Evolutionary conservation across 306 rosid genomes (phyloP).

Genomic region (Crataegus laevigata): DNA sequence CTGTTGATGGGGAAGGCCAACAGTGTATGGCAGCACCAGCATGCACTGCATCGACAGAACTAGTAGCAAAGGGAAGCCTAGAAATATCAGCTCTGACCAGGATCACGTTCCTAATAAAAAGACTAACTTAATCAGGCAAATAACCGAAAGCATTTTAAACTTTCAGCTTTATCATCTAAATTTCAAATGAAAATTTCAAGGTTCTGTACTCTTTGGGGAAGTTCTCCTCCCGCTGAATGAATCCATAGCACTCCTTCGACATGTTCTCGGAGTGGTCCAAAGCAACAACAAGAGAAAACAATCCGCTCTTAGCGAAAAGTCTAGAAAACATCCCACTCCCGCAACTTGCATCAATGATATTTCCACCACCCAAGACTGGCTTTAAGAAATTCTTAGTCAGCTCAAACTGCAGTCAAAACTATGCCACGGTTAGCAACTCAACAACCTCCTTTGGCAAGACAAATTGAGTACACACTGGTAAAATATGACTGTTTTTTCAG

Average conservation of each 20-base stretch:
- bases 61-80: slow-evolving; percentile 83
- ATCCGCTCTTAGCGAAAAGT: slow-evolving; percentile 75
- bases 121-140: slow-evolving; percentile 9
- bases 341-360: slow-evolving; percentile 85
- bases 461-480: not conserved
- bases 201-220: slow-evolving; percentile 65
- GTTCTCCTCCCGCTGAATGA: slow-evolving; percentile 67
- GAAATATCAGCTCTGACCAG: slow-evolving; percentile 91
- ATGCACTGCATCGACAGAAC: slow-evolving; percentile 85
- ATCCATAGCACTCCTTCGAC: slow-evolving; percentile 74
- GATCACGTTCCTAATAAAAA: slow-evolving; percentile 41
- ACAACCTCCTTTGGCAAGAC: not conserved
- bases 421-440: slow-evolving; percentile 1
- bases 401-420: slow-evolving; percentile 70
- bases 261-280: slow-evolving; percentile 93
- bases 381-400: slow-evolving; percentile 52
- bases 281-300: slow-evolving; percentile 75
- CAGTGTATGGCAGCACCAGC: slow-evolving; percentile 97
- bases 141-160: not conserved
- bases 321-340: slow-evolving; percentile 90
- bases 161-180: not conserved
- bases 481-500: not conserved
- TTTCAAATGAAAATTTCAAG: slow-evolving; percentile 11
- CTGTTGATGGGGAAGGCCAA: slow-evolving; percentile 91
- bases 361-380: slow-evolving; percentile 86